A percentile compares a stretch with the other conserved stretches of the same genome.
phyloP scores from a whole-genome alignment of 441 rosid species.

The Manihot esculenta region DNA sequence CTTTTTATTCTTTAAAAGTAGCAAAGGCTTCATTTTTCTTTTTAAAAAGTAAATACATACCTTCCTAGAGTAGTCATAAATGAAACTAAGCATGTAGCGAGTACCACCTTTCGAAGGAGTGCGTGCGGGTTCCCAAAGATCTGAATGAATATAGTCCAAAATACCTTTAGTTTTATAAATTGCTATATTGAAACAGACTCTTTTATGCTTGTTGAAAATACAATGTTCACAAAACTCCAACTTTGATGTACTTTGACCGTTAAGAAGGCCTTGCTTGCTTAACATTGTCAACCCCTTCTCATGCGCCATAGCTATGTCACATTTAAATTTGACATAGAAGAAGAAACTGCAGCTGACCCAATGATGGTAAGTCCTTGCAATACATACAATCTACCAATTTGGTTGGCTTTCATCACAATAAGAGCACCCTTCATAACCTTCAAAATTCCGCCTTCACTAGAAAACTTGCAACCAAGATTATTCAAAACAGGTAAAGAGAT shows the following conservation, averaged over 20 bases:
- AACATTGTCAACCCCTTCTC: too few relatives aligned
- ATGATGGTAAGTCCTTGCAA: neutral
- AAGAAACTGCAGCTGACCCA: neutral
- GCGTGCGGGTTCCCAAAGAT: too few relatives aligned
- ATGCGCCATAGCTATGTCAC: neutral
- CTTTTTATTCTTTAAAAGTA: neutral
- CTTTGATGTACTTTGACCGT: too few relatives aligned
- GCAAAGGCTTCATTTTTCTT: neutral
- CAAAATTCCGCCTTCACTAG: neutral
- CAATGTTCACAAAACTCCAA: too few relatives aligned
- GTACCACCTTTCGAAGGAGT: too few relatives aligned
- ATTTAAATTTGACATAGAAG: neutral
- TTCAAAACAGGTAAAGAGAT: neutral
- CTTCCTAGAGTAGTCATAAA: neutral
- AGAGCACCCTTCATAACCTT: neutral
- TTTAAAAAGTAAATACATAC: neutral
- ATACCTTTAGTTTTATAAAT: neutral
- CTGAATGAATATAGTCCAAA: too few relatives aligned
- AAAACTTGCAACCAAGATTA: neutral
- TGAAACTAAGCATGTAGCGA: neutral
- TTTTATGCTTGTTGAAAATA: too few relatives aligned
- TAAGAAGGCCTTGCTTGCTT: too few relatives aligned
- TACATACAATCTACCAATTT: neutral
- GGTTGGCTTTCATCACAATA: neutral
- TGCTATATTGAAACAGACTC: neutral